Percentiles rank a stretch among this genome's conserved stretches.
Conservation (phyloP, 2,329 filamentous ascomycete species). For the Colletotrichum sp. region DNA sequence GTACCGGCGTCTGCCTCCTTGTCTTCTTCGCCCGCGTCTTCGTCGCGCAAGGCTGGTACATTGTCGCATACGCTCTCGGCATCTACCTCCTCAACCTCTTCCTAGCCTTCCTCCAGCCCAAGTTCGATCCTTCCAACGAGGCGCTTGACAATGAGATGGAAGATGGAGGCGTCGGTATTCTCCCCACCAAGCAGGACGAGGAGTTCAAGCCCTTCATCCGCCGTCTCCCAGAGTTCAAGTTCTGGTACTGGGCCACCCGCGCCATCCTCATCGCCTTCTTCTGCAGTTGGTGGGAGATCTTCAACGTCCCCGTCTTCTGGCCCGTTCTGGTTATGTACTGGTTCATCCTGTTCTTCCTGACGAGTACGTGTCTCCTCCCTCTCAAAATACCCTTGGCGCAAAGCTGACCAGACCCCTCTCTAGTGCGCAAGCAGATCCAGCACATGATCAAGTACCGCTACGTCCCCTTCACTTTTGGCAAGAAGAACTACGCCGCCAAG, state of each 20-base stretch:
- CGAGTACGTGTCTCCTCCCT: constrained; percentile 68
- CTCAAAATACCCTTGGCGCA: background rate
- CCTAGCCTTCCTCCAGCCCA: constrained; percentile 96
- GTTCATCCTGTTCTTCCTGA: constrained; percentile 94
- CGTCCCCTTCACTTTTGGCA: constrained; percentile 91
- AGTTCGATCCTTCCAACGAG: constrained; percentile 97
- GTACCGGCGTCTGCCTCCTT: constrained; percentile 76
- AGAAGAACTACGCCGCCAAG: constrained; percentile 76
- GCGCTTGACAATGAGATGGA: constrained; percentile 93
- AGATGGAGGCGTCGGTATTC: constrained; percentile 79
- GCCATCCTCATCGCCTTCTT: constrained; percentile 82
- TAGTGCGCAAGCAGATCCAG: constrained; percentile 98
- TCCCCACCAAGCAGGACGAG: constrained; percentile 95
- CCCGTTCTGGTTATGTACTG: constrained; percentile 98
- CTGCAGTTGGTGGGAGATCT: constrained; percentile 92
- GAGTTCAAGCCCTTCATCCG: constrained; percentile 98
- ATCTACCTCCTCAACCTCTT: constrained; percentile 99
- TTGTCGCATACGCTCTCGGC: constrained; percentile 95
- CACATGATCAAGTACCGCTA: constrained; percentile 99
- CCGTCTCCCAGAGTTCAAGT: constrained; percentile 97
- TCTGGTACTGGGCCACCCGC: constrained; percentile 95
- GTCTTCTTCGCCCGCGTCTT: constrained; percentile 91
- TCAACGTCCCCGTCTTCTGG: constrained; percentile 99
- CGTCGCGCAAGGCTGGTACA: constrained; percentile 97
- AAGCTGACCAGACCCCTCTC: constrained; percentile 4